Conservation (phyloP, 2,329 filamentous ascomycete genomes). For the Claviceps arundinis region DNA sequence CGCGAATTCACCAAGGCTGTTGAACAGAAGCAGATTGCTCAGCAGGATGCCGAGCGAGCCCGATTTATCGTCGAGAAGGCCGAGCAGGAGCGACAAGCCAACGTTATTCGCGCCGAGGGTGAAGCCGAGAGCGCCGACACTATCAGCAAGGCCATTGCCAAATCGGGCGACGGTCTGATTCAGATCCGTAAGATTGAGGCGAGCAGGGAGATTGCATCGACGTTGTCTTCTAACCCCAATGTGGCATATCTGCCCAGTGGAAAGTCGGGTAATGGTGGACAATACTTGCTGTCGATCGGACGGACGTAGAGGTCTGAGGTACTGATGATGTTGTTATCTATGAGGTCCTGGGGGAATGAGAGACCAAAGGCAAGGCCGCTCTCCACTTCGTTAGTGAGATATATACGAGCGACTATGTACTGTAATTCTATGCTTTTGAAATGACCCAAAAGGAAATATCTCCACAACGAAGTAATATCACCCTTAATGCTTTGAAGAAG, state of each 20-base stretch:
- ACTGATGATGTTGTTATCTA: constrained; percentile 8
- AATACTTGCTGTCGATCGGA: constrained; percentile 40
- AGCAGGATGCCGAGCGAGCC: constrained; percentile 95
- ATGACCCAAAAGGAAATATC: neutral
- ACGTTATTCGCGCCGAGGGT: constrained; percentile 94
- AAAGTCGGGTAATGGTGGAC: constrained; percentile 44
- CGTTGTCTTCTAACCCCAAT: constrained; percentile 80
- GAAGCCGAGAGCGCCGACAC: constrained; percentile 95
- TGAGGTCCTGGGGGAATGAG: neutral
- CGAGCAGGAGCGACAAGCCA: constrained; percentile 96
- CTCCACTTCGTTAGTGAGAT: constrained; percentile 9
- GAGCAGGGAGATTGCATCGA: constrained; percentile 86
- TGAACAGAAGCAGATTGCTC: constrained; percentile 99
- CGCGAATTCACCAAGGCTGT: constrained; percentile 98
- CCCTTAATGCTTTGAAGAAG: neutral
- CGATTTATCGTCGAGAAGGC: constrained; percentile 97
- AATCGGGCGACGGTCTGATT: constrained; percentile 84
- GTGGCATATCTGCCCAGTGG: constrained; percentile 84
- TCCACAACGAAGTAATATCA: too few relatives aligned
- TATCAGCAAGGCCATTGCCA: constrained; percentile 85
- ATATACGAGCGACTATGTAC: constrained; percentile 15
- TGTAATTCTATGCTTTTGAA: constrained; percentile 22
- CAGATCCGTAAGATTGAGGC: constrained; percentile 97
- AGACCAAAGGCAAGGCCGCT: neutral
- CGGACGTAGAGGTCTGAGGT: constrained; percentile 11